A percentile compares a stretch with the other conserved stretches of the same genome.
phyloP scores from a whole-genome alignment of 2,329 filamentous ascomycete genomes.

The Hortaea werneckii region DNA sequence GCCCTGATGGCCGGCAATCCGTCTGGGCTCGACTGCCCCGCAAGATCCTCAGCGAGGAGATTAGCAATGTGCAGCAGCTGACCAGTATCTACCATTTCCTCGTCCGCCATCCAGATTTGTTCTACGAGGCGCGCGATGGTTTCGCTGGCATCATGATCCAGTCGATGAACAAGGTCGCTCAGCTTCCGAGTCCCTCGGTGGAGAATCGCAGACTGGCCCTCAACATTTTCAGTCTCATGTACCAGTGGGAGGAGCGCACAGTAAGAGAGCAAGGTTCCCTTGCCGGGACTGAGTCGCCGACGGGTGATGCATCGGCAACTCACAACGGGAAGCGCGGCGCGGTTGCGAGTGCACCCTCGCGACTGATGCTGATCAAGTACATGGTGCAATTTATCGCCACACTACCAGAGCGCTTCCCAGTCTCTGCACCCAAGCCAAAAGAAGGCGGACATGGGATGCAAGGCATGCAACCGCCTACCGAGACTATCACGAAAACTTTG shows the following conservation, averaged over 20 bases:
- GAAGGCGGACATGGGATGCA: slow-evolving; percentile 42
- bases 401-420: slow-evolving; percentile 72
- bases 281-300: slow-evolving; percentile 16
- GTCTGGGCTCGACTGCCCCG: slow-evolving; percentile 85
- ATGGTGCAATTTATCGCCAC: slow-evolving; percentile 91
- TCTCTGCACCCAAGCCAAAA: slow-evolving; percentile 47
- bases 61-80: slow-evolving; percentile 88
- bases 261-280: slow-evolving; percentile 48
- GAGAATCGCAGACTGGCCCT: slow-evolving; percentile 87
- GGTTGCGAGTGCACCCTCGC: slow-evolving; percentile 43
- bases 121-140: slow-evolving; percentile 89
- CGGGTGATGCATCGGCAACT: slow-evolving; percentile 3
- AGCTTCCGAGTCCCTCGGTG: slow-evolving; percentile 70
- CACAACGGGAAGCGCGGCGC: slow-evolving; percentile 20
- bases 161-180: slow-evolving; percentile 78
- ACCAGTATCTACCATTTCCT: slow-evolving; percentile 97
- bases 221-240: slow-evolving; percentile 82
- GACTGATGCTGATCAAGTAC: slow-evolving; percentile 83
- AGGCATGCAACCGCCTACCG: slow-evolving; percentile 49
- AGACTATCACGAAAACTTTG: slow-evolving; percentile 79
- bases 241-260: slow-evolving; percentile 82
- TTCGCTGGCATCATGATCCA: slow-evolving; percentile 83
- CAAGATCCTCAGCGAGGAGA: slow-evolving; percentile 86
- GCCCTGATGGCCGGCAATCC: slow-evolving; percentile 61
- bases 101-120: slow-evolving; percentile 81